Evolutionary conservation across 192 early-diverging fungal species (phyloP), one percentile per base, ranked within the genome.

Genomic region (Backusella australiensis): DNA sequence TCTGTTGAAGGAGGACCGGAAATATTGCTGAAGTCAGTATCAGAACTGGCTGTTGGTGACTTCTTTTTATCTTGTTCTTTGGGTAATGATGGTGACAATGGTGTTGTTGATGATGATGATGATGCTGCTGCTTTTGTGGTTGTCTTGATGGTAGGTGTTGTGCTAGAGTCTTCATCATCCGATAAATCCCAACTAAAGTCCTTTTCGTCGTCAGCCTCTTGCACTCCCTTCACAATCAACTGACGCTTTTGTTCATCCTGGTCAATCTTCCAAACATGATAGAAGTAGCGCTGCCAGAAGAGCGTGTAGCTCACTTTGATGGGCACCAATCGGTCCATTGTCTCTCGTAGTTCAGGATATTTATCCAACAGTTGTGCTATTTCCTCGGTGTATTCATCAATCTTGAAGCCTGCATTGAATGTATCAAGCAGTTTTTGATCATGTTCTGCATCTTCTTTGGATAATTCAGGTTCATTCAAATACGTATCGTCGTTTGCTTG

Each of bases 221-320:
- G 26, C 2, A 71, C 70, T 46, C 70, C 41, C 15, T 71, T 36
- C 11, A 71, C 70, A 29, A 71, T 71, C 39, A 83, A 74, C 69
- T 83, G 66, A 29, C 85, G 85, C 34, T 79, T 77, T 68, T 88
- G 82, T 53, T 88, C 87, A 34, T 86, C 87, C 63, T 88, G 85
- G n/a, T 88, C 87, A 49, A 88, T 83, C 44, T 86, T 83, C 69
- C 77, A 86, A 2, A 81, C 56, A 52, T 84, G 83, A 73, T 85
- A 88, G 38, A 85, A 82, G 42, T 88, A 88, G 32, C 87, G 79
- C 8, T 75, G 80, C 87, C 87, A 88, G 70, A 88, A 88, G 19
- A 80, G 77, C 44, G 83, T 75, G 26, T 88, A 85, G 7, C 78
- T 77, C 11, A 88, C 83, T 19, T 88, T 78, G 3, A 82, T 44